These are phyloP conservation scores for Arctium minus DNA, from an alignment of 129 eudicot species.

Conservation along the genomic window DNA sequence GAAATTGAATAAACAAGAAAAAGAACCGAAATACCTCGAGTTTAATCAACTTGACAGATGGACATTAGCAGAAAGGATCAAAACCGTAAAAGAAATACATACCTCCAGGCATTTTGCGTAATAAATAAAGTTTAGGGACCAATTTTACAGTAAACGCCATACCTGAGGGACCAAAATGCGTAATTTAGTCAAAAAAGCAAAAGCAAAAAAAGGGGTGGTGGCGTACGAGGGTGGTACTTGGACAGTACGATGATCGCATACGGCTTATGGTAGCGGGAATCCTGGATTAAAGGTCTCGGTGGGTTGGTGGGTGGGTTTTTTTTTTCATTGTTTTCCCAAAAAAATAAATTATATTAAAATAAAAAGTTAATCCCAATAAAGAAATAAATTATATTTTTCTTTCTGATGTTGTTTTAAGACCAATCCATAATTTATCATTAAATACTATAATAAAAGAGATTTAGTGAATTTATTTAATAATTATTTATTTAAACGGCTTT, in stretches of 20 bases:
- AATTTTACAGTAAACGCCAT: not conserved
- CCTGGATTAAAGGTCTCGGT: conserved; percentile 18
- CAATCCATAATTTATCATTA: no score
- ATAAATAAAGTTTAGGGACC: not conserved
- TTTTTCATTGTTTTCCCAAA: not conserved
- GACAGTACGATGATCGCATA: conserved; percentile 26
- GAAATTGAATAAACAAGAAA: no score
- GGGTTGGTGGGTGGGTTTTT: not conserved
- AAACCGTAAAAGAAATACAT: not conserved
- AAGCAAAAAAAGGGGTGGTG: conserved; percentile 7
- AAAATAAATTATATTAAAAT: not conserved
- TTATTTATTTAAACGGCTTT: not conserved
- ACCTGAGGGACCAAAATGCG: not conserved
- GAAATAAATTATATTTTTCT: no score
- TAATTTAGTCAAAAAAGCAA: not conserved
- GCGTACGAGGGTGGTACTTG: conserved; percentile 35
- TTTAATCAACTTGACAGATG: not conserved
- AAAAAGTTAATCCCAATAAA: not conserved
- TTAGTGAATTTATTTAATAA: not conserved
- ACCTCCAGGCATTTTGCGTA: not conserved
- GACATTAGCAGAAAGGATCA: not conserved
- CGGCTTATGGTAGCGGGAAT: conserved; percentile 34
- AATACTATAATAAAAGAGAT: not conserved
- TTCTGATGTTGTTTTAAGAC: no score
- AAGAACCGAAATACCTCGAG: not conserved